phyloP scores from a whole-genome alignment of 352 stramenopile species.

The Phytophthora multivora region DNA sequence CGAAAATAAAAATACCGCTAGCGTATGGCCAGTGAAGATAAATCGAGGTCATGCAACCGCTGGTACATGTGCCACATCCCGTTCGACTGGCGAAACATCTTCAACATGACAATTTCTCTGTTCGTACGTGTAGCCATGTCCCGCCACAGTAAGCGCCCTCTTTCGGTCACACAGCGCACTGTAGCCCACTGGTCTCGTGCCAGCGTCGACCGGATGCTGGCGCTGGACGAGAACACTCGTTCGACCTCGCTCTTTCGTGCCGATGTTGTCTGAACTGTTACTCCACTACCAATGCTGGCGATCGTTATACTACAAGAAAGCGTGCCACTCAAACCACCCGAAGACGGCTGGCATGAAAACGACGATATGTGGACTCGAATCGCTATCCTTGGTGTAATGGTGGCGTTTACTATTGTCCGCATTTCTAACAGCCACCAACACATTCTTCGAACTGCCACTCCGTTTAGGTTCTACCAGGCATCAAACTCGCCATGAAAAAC shows the following conservation, averaged over 20 bases:
- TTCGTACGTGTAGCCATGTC: too few relatives aligned
- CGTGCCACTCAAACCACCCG: neutral
- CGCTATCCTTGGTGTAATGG: neutral
- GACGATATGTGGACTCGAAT: slow-evolving; percentile 6
- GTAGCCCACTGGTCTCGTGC: too few relatives aligned
- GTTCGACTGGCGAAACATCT: slow-evolving; percentile 17
- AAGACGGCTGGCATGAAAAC: slow-evolving; percentile 7
- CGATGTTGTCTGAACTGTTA: neutral
- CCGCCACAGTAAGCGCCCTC: too few relatives aligned
- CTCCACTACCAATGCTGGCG: slow-evolving; percentile 7
- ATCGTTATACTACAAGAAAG: slow-evolving; percentile 12
- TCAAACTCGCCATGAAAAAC: slow-evolving; percentile 44
- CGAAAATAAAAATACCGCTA: slow-evolving; percentile 22
- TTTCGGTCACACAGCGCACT: too few relatives aligned
- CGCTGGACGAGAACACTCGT: slow-evolving; percentile 27
- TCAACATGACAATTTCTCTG: slow-evolving; percentile 11
- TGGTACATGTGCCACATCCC: neutral
- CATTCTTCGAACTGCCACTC: slow-evolving; percentile 11
- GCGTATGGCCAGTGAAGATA: slow-evolving; percentile 7
- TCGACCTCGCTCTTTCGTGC: slow-evolving; percentile 3
- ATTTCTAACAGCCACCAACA: neutral
- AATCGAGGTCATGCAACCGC: neutral
- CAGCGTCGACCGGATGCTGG: too few relatives aligned
- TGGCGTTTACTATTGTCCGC: neutral
- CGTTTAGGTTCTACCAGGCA: slow-evolving; percentile 15